Conservation (phyloP, 1,139 yeast species). For the Sugiyamaella novakii region DNA sequence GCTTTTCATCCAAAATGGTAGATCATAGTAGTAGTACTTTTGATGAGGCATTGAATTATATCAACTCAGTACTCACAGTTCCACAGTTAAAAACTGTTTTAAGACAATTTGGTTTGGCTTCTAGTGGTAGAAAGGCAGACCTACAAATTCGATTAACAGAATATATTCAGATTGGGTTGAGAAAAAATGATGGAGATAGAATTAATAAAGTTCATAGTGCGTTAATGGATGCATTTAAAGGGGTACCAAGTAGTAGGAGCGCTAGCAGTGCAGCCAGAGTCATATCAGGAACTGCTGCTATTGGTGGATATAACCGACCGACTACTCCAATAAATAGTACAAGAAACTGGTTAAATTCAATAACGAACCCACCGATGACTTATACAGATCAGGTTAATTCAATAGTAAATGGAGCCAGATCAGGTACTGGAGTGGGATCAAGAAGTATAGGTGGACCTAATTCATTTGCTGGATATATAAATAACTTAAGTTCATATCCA, state of each 20-base stretch:
- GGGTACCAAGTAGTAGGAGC: background rate
- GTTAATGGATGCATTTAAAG: constrained; percentile 1
- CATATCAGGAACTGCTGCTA: background rate
- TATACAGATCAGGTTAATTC: constrained; percentile 23
- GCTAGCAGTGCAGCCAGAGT: background rate
- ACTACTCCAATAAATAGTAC: background rate
- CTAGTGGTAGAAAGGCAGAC: constrained; percentile 39
- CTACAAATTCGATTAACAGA: constrained; percentile 36
- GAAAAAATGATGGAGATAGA: constrained; percentile 10
- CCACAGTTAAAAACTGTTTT: constrained; percentile 38
- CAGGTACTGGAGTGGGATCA: no score
- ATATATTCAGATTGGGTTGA: constrained; percentile 21
- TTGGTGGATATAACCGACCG: no score
- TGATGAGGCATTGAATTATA: constrained; percentile 11
- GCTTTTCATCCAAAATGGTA: background rate
- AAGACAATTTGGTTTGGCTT: constrained; percentile 28
- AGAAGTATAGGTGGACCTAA: no score
- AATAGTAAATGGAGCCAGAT: constrained; percentile 5
- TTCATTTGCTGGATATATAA: background rate
- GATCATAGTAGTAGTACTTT: constrained; percentile 7
- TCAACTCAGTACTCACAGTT: constrained; percentile 31
- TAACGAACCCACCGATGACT: constrained; percentile 15
- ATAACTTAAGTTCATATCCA: background rate
- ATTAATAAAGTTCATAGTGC: constrained; percentile 12
- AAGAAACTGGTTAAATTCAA: constrained; percentile 1